Evolutionary conservation across 768 basidiomycete species (phyloP).

Genomic region (Phallus indusiatus): DNA sequence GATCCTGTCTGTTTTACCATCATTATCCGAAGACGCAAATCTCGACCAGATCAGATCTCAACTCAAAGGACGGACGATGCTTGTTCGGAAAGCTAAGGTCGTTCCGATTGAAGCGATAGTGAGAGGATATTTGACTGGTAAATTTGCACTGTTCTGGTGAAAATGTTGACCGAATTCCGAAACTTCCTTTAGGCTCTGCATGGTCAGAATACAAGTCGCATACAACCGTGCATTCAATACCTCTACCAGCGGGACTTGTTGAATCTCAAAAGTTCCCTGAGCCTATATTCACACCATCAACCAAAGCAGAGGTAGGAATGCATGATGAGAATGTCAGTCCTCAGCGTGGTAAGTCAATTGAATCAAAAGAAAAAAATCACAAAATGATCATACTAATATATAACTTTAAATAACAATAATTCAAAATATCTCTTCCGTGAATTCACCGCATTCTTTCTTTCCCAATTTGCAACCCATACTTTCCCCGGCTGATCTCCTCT

Average conservation of each 20-base stretch:
- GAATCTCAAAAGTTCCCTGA: slow-evolving; percentile 77
- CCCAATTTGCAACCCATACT: not conserved
- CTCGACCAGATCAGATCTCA: slow-evolving; percentile 65
- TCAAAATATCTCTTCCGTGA: not conserved
- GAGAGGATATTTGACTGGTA: slow-evolving; percentile 93
- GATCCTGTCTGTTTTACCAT: not conserved
- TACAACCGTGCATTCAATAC: slow-evolving; percentile 82
- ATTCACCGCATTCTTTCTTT: not conserved
- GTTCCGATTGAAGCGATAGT: slow-evolving; percentile 94
- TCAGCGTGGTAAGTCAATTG: slow-evolving; percentile 45
- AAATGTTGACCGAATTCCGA: not conserved
- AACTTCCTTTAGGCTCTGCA: slow-evolving; percentile 62
- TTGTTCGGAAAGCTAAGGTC: slow-evolving; percentile 82
- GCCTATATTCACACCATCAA: slow-evolving; percentile 92
- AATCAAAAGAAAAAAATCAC: not conserved
- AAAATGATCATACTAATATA: not conserved
- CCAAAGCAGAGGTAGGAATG: slow-evolving; percentile 87
- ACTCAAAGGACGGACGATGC: slow-evolving; percentile 80
- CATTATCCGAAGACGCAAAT: slow-evolving; percentile 58
- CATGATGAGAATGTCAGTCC: slow-evolving; percentile 97
- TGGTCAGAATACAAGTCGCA: slow-evolving; percentile 89
- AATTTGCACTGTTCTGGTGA: not conserved
- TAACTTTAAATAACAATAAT: not conserved
- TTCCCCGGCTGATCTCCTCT: not conserved
- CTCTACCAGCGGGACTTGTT: slow-evolving; percentile 61